phyloP scores from a whole-genome alignment of 75 land plant species.

The Pinus albicaulis region DNA sequence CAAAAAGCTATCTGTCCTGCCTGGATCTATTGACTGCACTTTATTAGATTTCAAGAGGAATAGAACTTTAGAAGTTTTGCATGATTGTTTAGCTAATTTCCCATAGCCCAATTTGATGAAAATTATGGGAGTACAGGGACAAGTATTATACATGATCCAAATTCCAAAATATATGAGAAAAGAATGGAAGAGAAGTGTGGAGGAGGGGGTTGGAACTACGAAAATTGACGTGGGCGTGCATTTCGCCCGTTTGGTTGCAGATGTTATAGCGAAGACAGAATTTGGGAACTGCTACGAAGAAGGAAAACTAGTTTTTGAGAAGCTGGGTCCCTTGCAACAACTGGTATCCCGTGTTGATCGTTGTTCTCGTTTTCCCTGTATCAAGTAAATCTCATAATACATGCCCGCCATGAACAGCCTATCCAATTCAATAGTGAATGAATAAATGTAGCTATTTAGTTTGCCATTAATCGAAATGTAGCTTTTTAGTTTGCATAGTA shows the following conservation, averaged over 20 bases:
- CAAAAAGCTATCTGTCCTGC: neutral
- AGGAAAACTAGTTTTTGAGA: neutral
- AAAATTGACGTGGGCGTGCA: constrained; percentile 13
- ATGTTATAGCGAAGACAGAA: constrained; percentile 18
- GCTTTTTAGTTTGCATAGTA: too few relatives aligned
- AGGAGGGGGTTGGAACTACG: neutral
- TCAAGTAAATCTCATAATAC: neutral
- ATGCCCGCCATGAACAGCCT: neutral
- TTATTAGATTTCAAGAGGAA: too few relatives aligned
- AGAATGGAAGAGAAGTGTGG: neutral
- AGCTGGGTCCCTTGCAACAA: constrained; percentile 8
- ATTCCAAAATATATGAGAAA: constrained; percentile 8
- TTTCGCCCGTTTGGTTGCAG: constrained; percentile 6
- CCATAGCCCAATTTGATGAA: neutral
- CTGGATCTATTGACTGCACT: neutral
- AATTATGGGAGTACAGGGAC: neutral
- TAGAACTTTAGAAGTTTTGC: neutral
- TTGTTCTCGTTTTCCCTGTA: constrained; percentile 17
- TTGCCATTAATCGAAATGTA: too few relatives aligned
- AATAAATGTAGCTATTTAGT: too few relatives aligned
- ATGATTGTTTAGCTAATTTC: neutral
- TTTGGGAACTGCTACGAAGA: constrained; percentile 19
- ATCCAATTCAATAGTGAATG: neutral
- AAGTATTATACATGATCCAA: constrained; percentile 14
- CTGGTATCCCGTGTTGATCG: constrained; percentile 9